Percentiles rank a stretch among this genome's conserved stretches.
phyloP scores from a whole-genome alignment of 2,329 filamentous ascomycete species.

The Pseudocercospora fuligena region DNA sequence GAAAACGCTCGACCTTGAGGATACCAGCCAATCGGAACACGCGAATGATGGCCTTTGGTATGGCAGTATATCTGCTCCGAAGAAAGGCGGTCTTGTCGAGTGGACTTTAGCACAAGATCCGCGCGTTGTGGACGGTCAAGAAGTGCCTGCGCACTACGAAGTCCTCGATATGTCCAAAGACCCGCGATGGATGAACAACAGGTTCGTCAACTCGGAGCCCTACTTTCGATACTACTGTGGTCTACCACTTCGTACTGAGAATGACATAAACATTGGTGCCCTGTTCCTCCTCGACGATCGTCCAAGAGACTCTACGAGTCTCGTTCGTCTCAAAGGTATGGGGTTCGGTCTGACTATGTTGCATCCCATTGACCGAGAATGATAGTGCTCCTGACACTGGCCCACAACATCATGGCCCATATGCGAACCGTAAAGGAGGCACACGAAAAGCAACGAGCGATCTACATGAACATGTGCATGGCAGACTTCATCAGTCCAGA shows the following conservation, averaged over 20 bases:
- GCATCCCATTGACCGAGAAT: conserved; percentile 1
- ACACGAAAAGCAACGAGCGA: conserved; percentile 37
- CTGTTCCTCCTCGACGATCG: conserved; percentile 64
- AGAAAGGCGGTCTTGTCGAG: conserved; percentile 63
- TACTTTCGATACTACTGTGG: conserved; percentile 42
- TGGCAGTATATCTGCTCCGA: conserved; percentile 58
- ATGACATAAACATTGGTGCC: conserved; percentile 57
- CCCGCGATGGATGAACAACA: conserved; percentile 36
- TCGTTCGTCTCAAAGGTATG: conserved; percentile 23
- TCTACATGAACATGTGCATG: conserved; percentile 35
- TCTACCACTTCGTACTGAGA: conserved; percentile 41
- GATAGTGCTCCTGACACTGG: conserved; percentile 44
- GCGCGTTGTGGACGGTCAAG: conserved; percentile 29
- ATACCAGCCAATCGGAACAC: conserved; percentile 29
- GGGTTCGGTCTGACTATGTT: neutral
- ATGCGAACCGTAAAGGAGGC: conserved; percentile 43
- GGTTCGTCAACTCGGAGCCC: conserved; percentile 40
- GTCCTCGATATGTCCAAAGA: conserved; percentile 40
- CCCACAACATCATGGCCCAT: conserved; percentile 51
- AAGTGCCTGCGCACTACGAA: conserved; percentile 43
- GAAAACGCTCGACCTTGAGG: conserved; percentile 48
- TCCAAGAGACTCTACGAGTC: conserved; percentile 50
- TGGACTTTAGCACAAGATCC: conserved; percentile 50
- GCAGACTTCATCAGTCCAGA: conserved; percentile 33
- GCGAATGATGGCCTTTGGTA: conserved; percentile 42